These are phyloP conservation scores for Kickxella alabastrina DNA, from an alignment of 192 early-diverging fungal species.

Conservation along the genomic window DNA sequence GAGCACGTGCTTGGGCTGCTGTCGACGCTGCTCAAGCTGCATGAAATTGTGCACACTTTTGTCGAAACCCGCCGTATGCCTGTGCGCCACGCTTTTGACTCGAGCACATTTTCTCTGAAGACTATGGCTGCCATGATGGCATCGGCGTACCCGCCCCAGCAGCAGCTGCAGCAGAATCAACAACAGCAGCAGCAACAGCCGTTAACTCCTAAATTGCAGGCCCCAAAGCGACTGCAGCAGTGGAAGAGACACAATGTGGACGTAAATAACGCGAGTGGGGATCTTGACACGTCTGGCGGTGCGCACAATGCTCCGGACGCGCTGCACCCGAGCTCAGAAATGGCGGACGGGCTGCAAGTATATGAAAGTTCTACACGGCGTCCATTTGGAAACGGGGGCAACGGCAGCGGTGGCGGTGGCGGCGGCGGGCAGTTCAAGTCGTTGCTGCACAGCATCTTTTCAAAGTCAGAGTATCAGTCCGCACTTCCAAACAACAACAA, in stretches of 20 bases:
- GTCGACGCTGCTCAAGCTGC: slow-evolving; percentile 19
- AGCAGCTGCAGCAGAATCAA: background rate
- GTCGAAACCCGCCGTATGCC: slow-evolving; percentile 32
- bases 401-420: no score
- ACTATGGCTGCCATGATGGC: slow-evolving; percentile 22
- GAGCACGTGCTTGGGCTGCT: slow-evolving; percentile 21
- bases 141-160: background rate
- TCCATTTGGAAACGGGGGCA: no score
- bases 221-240: no score
- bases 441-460: slow-evolving; percentile 1
- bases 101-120: slow-evolving; percentile 27
- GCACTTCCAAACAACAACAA: no score
- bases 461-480: background rate
- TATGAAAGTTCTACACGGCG: no score
- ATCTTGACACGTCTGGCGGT: no score
- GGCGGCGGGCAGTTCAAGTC: background rate
- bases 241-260: no score
- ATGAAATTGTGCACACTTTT: slow-evolving; percentile 43
- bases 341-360: no score
- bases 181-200: background rate
- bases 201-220: no score
- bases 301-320: no score
- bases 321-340: no score
- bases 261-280: no score
- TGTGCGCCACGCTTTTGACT: slow-evolving; percentile 12